These are phyloP conservation scores for Cryptococcus neoformans DNA, from an alignment of 1,284 basidiomycete species.

Conservation along the genomic window DNA sequence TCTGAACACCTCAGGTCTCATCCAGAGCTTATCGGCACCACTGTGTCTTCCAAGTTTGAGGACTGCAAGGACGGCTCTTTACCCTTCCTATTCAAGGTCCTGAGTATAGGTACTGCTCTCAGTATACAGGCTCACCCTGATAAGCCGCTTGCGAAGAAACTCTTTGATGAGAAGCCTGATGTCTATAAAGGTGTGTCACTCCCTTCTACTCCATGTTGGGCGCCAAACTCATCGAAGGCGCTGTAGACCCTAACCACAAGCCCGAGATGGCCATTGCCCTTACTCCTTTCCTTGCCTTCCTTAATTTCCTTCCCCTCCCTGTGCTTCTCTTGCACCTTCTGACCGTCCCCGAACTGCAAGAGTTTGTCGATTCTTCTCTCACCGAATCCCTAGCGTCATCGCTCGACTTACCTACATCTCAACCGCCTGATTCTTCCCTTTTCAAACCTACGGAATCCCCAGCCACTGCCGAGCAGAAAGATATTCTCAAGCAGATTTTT, in stretches of 20 bases:
- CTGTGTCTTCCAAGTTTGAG: conserved; percentile 61
- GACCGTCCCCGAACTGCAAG: conserved; percentile 71
- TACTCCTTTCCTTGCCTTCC: conserved; percentile 80
- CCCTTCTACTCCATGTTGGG: not conserved
- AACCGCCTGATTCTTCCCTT: conserved; percentile 25
- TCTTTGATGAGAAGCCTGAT: conserved; percentile 72
- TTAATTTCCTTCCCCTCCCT: conserved; percentile 52
- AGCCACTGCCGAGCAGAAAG: conserved; percentile 56
- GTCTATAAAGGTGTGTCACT: conserved; percentile 76
- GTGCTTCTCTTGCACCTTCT: conserved; percentile 65
- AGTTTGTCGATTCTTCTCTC: conserved; percentile 60
- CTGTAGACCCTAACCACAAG: conserved; percentile 46
- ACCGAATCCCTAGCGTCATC: conserved; percentile 57
- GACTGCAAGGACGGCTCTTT: conserved; percentile 65
- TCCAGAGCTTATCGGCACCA: conserved; percentile 61
- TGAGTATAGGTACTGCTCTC: conserved; percentile 90
- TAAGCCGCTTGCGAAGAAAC: conserved; percentile 74
- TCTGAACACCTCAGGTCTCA: conserved; percentile 62
- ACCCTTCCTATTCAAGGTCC: conserved; percentile 90
- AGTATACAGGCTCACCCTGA: conserved; percentile 98
- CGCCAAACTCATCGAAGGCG: not conserved
- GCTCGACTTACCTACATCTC: conserved; percentile 49
- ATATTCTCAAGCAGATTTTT: conserved; percentile 70
- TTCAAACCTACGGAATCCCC: conserved; percentile 21
- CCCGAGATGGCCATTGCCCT: conserved; percentile 98